Base-by-base conservation (phyloP, 306 rosid genomes). In the Senna siamea region DNA sequence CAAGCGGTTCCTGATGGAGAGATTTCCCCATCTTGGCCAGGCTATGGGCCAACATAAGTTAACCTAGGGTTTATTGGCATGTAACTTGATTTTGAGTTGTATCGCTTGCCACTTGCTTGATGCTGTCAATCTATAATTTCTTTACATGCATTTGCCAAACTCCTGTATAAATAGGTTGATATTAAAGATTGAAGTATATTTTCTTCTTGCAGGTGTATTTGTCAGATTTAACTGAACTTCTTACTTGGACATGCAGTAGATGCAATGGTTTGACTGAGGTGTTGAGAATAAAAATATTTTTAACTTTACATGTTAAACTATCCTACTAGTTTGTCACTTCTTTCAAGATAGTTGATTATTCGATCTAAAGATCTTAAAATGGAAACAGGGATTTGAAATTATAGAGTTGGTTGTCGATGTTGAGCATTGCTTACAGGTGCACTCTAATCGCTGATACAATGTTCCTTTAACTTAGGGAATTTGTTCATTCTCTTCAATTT, bases 351-450 rank as follows among this genome's bases (percentile, higher is more conserved):
- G 19, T 66, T 77, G 51, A n/a, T 35, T 28, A 6, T 41, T 51
- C 57, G 57, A 37, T 66, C 77, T 75, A 66, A 66, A 72, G 38
- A 28, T 78, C 28, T 58, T 78, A 80, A 63, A 50, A 81, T 88
- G 76, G 62, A 56, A 73, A 84, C 92, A 95, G 99, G 96, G 91
- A 60, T 95, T 95, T 88, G 92, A 95, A 76, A 79, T 95, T 85
- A 86, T 95, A 73, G 99, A 95, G 86, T 70, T 95, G 80, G 82
- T 95, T 72, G 99, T 95, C 68, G 99, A 95, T 53, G 73, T 95
- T 30, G 92, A 92, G 88, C 92, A 92, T 65, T 95, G 99, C 93
- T 84, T 95, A 84, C 99, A 95, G 98, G 99, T 86, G 62, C 68
- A 41, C 51, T 80, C 67, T 64, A 53, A 54, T 71, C 10, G 10